Evolutionary conservation across 768 basidiomycete genomes (phyloP).

Genomic region (Psilocybe azurescens): DNA sequence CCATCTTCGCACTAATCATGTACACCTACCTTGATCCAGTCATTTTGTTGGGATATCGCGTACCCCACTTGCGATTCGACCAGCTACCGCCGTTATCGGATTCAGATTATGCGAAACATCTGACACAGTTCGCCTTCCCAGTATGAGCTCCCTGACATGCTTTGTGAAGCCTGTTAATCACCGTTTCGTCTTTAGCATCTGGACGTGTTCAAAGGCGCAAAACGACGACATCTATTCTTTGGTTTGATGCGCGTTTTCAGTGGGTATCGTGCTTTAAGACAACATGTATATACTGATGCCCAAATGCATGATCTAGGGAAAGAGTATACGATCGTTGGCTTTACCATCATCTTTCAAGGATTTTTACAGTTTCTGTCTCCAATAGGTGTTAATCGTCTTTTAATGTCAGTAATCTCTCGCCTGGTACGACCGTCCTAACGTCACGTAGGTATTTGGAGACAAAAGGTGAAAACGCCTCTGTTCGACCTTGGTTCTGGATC

Average conservation of each 20-base stretch:
- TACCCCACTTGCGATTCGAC: slow-evolving; percentile 51
- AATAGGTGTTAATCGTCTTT: slow-evolving; percentile 12
- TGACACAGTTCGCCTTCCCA: slow-evolving; percentile 16
- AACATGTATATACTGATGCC: not conserved
- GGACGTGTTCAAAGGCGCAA: slow-evolving; percentile 15
- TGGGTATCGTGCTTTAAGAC: not conserved
- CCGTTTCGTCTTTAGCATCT: slow-evolving; percentile 1
- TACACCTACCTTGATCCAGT: slow-evolving; percentile 64
- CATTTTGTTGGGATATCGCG: slow-evolving; percentile 48
- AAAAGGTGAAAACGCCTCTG: slow-evolving; percentile 46
- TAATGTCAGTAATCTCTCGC: slow-evolving; percentile 1
- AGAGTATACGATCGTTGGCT: slow-evolving; percentile 28
- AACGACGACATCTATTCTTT: slow-evolving; percentile 14
- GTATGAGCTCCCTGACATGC: slow-evolving; percentile 19
- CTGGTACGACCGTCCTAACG: not conserved
- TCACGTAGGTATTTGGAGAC: slow-evolving; percentile 58
- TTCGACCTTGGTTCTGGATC: slow-evolving; percentile 77
- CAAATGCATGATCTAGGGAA: not conserved
- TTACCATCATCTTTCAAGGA: not conserved
- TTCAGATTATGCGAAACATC: slow-evolving; percentile 46
- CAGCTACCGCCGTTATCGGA: slow-evolving; percentile 67
- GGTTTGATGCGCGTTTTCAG: slow-evolving; percentile 42
- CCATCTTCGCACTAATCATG: slow-evolving; percentile 44
- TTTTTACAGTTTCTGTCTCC: slow-evolving; percentile 4
- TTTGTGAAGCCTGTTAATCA: not conserved